Evolutionary conservation across 768 basidiomycete species (phyloP).

Genomic region (Amanita inopinata): DNA sequence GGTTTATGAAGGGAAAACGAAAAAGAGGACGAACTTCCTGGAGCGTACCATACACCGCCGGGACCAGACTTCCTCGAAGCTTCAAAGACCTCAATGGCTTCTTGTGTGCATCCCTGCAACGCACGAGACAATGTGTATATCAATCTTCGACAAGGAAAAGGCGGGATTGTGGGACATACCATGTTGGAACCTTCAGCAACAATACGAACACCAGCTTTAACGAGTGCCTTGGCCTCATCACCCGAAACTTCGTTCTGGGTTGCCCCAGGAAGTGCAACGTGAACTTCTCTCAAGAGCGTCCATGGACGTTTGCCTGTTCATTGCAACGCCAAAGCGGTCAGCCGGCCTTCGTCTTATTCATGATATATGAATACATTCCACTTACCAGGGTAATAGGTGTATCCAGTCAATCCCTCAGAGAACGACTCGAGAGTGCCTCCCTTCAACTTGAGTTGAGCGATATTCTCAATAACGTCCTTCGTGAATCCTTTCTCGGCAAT

Average conservation of each 20-base stretch:
- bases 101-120: conserved; percentile 50
- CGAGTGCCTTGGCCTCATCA: conserved; percentile 60
- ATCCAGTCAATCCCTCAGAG: conserved; percentile 23
- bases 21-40: conserved; percentile 45
- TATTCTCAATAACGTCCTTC: conserved; percentile 39
- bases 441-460: conserved; percentile 46
- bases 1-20: too few species aligned
- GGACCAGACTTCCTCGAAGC: conserved; percentile 39
- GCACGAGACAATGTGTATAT: too few species aligned
- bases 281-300: conserved; percentile 50
- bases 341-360: too few species aligned
- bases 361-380: too few species aligned
- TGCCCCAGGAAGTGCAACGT: conserved; percentile 62
- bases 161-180: conserved; percentile 20
- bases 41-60: conserved; percentile 57
- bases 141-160: too few species aligned
- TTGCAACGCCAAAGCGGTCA: too few species aligned
- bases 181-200: conserved; percentile 75
- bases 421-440: conserved; percentile 35
- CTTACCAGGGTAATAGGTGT: conserved; percentile 43
- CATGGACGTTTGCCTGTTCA: too few species aligned
- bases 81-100: conserved; percentile 69
- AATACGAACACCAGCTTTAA: conserved; percentile 59
- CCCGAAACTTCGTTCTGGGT: conserved; percentile 64
- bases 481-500: conserved; percentile 51